phyloP scores from a whole-genome alignment of 305 asterid species.

The Fraxinus albicans region DNA sequence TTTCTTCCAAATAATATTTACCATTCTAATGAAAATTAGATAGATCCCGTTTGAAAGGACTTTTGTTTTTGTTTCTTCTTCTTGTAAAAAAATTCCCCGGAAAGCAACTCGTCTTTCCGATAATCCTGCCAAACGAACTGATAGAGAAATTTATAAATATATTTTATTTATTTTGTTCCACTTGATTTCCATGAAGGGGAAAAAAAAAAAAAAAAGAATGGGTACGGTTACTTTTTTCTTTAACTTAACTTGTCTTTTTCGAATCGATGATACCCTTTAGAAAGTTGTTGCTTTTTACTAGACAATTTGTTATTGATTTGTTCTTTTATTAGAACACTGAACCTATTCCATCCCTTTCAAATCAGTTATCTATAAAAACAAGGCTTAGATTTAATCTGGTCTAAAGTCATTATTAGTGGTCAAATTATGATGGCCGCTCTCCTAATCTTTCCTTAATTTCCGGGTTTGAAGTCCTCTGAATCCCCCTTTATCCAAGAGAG shows the following conservation, averaged over 20 bases:
- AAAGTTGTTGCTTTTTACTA: neutral
- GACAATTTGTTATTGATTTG: neutral
- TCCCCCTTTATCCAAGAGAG: neutral
- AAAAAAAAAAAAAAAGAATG: neutral
- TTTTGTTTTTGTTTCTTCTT: no score
- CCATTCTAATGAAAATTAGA: neutral
- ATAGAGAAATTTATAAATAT: no score
- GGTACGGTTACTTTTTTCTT: neutral
- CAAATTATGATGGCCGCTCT: neutral
- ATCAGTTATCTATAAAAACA: neutral
- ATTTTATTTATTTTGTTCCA: neutral
- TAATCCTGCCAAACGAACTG: neutral
- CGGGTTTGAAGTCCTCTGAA: neutral
- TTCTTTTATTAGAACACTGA: neutral
- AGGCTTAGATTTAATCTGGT: neutral
- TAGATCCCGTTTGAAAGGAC: neutral
- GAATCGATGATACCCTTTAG: neutral
- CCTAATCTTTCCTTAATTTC: constrained; percentile 11
- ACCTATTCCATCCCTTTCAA: neutral
- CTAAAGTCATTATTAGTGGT: neutral
- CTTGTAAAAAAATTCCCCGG: neutral
- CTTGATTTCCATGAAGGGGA: neutral
- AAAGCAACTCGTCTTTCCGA: neutral
- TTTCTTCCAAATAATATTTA: neutral
- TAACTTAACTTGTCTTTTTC: neutral